Conservation (phyloP, 352 stramenopile species). For the Globisporangium camurandrum region DNA sequence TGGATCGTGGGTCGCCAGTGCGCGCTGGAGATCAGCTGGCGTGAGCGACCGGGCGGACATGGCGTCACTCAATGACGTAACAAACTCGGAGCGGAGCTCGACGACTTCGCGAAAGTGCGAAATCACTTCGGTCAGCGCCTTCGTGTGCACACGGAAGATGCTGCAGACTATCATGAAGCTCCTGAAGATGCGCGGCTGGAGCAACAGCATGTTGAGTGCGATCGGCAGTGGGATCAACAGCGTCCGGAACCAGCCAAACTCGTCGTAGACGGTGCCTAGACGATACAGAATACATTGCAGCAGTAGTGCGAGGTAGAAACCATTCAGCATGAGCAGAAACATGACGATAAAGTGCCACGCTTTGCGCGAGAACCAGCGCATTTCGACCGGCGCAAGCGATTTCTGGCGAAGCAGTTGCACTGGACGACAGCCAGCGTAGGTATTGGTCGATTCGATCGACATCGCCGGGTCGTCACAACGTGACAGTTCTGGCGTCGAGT, state of each 20-base stretch:
- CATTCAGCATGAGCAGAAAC: conserved; percentile 62
- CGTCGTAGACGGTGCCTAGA: conserved; percentile 16
- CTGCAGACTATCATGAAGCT: conserved; percentile 54
- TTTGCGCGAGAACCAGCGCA: conserved; percentile 55
- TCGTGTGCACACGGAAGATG: conserved; percentile 45
- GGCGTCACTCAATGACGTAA: conserved; percentile 17
- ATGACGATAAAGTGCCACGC: conserved; percentile 60
- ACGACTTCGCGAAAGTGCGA: conserved; percentile 56
- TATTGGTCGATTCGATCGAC: background rate
- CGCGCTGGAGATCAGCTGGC: conserved; percentile 24
- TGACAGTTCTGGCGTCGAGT: too few relatives aligned
- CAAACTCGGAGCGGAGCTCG: conserved; percentile 44
- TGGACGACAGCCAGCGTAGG: too few relatives aligned
- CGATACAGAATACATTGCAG: conserved; percentile 58
- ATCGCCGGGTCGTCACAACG: background rate
- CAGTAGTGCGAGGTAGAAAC: conserved; percentile 53
- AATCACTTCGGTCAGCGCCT: conserved; percentile 44
- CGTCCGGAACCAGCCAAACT: conserved; percentile 14
- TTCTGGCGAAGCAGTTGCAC: too few relatives aligned
- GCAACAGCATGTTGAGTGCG: conserved; percentile 47
- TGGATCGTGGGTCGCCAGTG: conserved; percentile 20
- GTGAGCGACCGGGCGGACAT: conserved; percentile 17
- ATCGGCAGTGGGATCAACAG: conserved; percentile 29
- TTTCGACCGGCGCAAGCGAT: background rate
- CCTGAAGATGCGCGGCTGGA: conserved; percentile 53